Evolutionary conservation across 169 alveolate genomes (phyloP), one percentile per base, ranked within the genome.

Genomic region (Plasmodium knowlesi): DNA sequence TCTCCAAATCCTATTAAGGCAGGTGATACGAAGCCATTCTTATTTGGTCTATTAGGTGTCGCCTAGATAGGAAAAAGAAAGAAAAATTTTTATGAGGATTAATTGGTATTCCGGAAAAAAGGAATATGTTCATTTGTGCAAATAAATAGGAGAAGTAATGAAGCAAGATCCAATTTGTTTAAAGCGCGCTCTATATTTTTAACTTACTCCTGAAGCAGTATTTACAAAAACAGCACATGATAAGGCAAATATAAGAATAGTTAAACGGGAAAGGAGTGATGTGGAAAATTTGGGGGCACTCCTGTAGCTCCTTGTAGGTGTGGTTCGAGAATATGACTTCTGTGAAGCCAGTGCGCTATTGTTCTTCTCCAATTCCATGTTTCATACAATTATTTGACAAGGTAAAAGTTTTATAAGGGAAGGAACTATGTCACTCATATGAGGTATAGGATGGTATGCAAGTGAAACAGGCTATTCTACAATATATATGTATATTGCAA

Each of bases 351-450:
- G 22, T 5, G 37, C 0, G 46, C 5, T n/a, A n/a, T 22, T 41
- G 57, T 79, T 41, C 84, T 1, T 79, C 84, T 41, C 43, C 54
- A 41, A 79, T 3, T 79, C 72, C 84, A 79, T 79, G 57, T 79
- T 79, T 43, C 57, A 22, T 41, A 19, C 54, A 79, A 37, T 14
- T 79, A 1, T 79, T 79, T 67, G 37, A 67, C 37, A 67, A 22
- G 76, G 30, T 67, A 22, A 67, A 22, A 67, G 22, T 1, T 67
- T 67, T 67, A 67, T 0, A 1, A 61, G 6, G 19, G 6, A 67
- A 19, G 41, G 37, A 67, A 19, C 3, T 67, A 28, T 67, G 76
- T 22, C 37, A 19, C n/a, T 19, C 10, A 67, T 19, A 67, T 67
- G 37, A 67, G 14, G 22, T 28, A 67, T 22, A 12, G 37, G 37